Conservation (phyloP, 1,284 basidiomycete species). For the Heterobasidion irregulare region DNA sequence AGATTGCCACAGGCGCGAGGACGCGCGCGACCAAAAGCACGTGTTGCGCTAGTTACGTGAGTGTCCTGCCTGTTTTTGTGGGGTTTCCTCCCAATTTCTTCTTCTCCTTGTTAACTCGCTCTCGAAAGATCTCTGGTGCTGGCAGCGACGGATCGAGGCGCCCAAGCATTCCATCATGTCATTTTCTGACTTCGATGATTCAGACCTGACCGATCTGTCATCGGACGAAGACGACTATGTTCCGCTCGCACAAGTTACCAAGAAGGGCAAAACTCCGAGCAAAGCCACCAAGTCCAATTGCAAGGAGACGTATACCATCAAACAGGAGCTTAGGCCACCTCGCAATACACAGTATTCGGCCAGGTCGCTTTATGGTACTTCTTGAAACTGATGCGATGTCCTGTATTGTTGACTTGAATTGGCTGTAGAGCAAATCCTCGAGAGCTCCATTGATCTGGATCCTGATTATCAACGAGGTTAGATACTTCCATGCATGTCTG, state of each 20-base stretch:
- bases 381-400: not conserved
- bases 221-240: conserved; percentile 27
- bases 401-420: not conserved
- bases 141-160: no score
- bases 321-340: conserved; percentile 28
- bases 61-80: not conserved
- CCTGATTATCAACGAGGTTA: conserved; percentile 47
- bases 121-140: no score
- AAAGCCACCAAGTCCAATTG: conserved; percentile 12
- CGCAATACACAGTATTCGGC: conserved; percentile 35
- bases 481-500: conserved; percentile 1
- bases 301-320: conserved; percentile 8
- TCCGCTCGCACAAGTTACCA: conserved; percentile 15
- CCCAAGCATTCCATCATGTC: conserved; percentile 8
- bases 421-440: conserved; percentile 35
- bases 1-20: conserved; percentile 4
- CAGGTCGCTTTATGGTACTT: conserved; percentile 35
- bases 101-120: no score
- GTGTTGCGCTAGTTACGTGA: not conserved
- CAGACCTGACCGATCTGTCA: conserved; percentile 36
- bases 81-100: not conserved
- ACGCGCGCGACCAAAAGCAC: not conserved
- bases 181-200: conserved; percentile 23
- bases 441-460: conserved; percentile 36
- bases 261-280: conserved; percentile 9